phyloP scores from a whole-genome alignment of 441 rosid species.

The Erysimum cheiri region DNA sequence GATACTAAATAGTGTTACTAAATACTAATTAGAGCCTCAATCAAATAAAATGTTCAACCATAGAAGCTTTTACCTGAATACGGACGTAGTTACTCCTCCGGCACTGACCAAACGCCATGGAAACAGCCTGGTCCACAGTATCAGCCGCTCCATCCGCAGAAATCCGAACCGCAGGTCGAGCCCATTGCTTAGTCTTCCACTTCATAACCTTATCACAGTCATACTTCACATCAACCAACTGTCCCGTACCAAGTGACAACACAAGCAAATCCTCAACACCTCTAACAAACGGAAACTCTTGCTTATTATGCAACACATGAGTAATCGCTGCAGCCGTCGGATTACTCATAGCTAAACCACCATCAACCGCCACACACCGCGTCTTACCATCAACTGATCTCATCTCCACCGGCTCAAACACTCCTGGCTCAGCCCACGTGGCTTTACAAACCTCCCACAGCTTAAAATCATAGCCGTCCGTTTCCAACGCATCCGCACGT shows the following conservation, averaged over 20 bases:
- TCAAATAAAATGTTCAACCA: neutral
- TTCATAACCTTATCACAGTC: conserved; percentile 75
- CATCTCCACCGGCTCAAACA: conserved; percentile 74
- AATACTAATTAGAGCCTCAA: neutral
- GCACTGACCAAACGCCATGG: conserved; percentile 89
- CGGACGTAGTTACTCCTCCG: conserved; percentile 79
- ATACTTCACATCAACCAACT: conserved; percentile 71
- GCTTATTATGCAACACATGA: conserved; percentile 93
- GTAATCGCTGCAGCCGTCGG: conserved; percentile 94
- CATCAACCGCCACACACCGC: conserved; percentile 82
- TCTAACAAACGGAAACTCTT: conserved; percentile 92
- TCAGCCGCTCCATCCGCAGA: conserved; percentile 84
- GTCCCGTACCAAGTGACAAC: conserved; percentile 82
- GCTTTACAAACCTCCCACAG: conserved; percentile 91
- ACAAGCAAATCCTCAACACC: conserved; percentile 95
- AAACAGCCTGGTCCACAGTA: conserved; percentile 89
- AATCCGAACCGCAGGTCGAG: conserved; percentile 84
- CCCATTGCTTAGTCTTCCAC: conserved; percentile 91
- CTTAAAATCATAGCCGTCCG: conserved; percentile 78
- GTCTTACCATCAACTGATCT: conserved; percentile 78
- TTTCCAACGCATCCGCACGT: conserved; percentile 88
- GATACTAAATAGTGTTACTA: neutral
- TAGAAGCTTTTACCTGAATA: conserved; percentile 70
- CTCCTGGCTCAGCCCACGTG: conserved; percentile 84
- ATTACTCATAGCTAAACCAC: conserved; percentile 87